Conservation (phyloP, 257 asterid genomes). For the Catharanthus roseus region DNA sequence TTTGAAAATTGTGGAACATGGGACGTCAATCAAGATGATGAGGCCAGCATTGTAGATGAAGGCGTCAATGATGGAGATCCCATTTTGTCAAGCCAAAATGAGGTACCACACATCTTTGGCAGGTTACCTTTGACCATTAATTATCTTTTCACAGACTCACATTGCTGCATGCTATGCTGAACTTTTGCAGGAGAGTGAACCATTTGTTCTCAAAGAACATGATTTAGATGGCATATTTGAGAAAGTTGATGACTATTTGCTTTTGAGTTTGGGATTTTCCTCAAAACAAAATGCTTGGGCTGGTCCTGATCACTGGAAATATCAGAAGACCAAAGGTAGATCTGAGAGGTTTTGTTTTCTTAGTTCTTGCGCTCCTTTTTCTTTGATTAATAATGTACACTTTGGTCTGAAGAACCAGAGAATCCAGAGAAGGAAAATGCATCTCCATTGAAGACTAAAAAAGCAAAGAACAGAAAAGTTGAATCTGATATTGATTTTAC, state of each 20-base stretch:
- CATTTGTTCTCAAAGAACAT: constrained; percentile 35
- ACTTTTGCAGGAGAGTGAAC: constrained; percentile 49
- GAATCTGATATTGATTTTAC: constrained; percentile 64
- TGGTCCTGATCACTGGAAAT: constrained; percentile 96
- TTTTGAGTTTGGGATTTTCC: constrained; percentile 69
- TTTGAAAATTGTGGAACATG: constrained; percentile 46
- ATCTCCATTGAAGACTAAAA: constrained; percentile 54
- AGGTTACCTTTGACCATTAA: background rate
- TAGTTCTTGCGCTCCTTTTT: background rate
- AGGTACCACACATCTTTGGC: constrained; percentile 17
- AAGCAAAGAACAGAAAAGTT: constrained; percentile 49
- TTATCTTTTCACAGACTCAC: background rate
- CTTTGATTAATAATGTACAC: constrained; percentile 9
- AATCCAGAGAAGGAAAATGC: constrained; percentile 45
- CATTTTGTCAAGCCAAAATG: constrained; percentile 41
- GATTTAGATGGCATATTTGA: constrained; percentile 55
- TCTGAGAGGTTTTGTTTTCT: constrained; percentile 14
- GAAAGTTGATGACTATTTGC: constrained; percentile 68
- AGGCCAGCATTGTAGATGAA: constrained; percentile 49
- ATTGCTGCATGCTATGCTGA: constrained; percentile 9
- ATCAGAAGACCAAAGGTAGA: constrained; percentile 67
- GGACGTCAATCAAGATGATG: constrained; percentile 70
- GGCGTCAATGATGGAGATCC: constrained; percentile 42
- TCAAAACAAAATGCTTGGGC: constrained; percentile 95
- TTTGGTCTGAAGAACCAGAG: constrained; percentile 44